Evolutionary conservation across 805 yeast species (phyloP).

Genomic region (Brettanomyces anomalus): DNA sequence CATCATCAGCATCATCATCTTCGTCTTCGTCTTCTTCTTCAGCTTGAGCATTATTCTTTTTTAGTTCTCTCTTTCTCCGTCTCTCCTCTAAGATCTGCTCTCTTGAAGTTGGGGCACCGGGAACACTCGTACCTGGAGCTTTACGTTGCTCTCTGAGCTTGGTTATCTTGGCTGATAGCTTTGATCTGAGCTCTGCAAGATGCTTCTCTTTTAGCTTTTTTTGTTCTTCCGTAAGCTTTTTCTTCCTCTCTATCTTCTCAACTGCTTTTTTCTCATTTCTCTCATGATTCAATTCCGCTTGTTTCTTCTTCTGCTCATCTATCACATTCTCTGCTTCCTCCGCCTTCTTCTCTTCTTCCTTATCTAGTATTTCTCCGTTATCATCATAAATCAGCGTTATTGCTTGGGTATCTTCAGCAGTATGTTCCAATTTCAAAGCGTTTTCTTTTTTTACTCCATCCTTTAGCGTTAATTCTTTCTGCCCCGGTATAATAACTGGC

Average conservation of each 20-base stretch:
- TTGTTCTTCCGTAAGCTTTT: conserved; percentile 36
- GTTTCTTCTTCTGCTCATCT: conserved; percentile 1
- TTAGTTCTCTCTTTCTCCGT: conserved; percentile 36
- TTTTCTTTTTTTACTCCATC: conserved; percentile 9
- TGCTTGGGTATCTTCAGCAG: conserved; percentile 22
- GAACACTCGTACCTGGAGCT: conserved; percentile 78
- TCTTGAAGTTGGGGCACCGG: conserved; percentile 79
- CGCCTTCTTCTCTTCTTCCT: conserved; percentile 7
- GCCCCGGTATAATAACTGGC: conserved; percentile 32
- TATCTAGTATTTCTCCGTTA: conserved; percentile 46
- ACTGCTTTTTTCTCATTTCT: conserved; percentile 2
- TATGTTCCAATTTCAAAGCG: conserved; percentile 2
- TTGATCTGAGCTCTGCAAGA: conserved; percentile 63
- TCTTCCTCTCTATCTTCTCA: conserved; percentile 9
- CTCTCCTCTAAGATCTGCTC: conserved; percentile 68
- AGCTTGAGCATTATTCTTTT: conserved; percentile 26
- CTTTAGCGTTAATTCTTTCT: conserved; percentile 15
- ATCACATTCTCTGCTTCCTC: conserved; percentile 6
- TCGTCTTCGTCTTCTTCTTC: conserved; percentile 33
- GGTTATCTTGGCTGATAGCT: conserved; percentile 65
- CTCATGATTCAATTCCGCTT: neutral
- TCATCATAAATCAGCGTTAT: conserved; percentile 55
- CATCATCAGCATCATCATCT: conserved; percentile 19
- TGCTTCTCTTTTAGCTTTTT: conserved; percentile 41
- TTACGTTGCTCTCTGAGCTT: conserved; percentile 70